Percentiles rank a stretch among this genome's conserved stretches.
These are phyloP conservation scores for Arachis hypogaea DNA, from an alignment of 306 rosid genomes.

Conservation along the genomic window DNA sequence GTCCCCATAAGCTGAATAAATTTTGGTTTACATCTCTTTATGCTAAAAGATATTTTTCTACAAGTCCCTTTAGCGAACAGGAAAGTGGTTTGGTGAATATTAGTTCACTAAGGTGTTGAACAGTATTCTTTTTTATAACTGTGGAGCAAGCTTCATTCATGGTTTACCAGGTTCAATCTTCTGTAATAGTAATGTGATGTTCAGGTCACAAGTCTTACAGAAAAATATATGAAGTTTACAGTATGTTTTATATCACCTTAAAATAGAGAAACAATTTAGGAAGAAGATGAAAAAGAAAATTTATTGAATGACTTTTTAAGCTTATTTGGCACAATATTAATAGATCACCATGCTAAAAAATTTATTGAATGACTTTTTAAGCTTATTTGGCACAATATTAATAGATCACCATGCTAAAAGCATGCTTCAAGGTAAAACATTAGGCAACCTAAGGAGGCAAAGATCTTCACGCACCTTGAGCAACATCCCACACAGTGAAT, in stretches of 20 bases:
- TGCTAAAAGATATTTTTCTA: too few species aligned
- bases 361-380: slow-evolving; percentile 1
- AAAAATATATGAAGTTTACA: slow-evolving; percentile 20
- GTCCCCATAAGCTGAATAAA: too few species aligned
- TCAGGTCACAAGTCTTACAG: not conserved
- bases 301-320: not conserved
- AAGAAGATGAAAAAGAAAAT: slow-evolving; percentile 19
- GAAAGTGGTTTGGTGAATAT: slow-evolving; percentile 12
- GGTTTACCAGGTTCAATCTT: slow-evolving; percentile 26
- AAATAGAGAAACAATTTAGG: slow-evolving; percentile 20
- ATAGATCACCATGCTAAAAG: not conserved
- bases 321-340: slow-evolving; percentile 28
- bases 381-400: slow-evolving; percentile 28
- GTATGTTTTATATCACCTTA: slow-evolving; percentile 17
- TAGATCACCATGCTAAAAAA: slow-evolving; percentile 5
- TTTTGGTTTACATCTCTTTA: too few species aligned
- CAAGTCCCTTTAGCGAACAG: not conserved
- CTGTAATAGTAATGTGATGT: slow-evolving; percentile 1
- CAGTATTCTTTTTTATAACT: slow-evolving; percentile 13
- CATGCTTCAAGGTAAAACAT: slow-evolving; percentile 10
- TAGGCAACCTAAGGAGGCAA: slow-evolving; percentile 28
- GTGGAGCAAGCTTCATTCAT: slow-evolving; percentile 3
- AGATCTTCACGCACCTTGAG: slow-evolving; percentile 67
- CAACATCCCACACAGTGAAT: slow-evolving; percentile 91
- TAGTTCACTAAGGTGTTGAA: not conserved